phyloP scores from a whole-genome alignment of 2,329 filamentous ascomycete genomes.

The Penicillium sp. region DNA sequence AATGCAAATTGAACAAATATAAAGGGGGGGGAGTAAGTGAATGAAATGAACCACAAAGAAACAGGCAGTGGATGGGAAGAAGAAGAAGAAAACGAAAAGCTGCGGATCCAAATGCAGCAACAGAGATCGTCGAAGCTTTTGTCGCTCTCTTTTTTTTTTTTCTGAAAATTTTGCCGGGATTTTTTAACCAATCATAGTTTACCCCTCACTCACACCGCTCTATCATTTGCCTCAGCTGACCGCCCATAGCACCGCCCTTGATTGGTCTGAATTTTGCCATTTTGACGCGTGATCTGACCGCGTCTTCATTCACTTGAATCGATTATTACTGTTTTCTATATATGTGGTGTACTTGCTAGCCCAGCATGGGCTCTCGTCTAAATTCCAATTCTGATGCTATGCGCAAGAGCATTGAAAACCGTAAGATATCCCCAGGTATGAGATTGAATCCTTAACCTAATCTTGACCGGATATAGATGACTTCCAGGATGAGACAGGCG shows the following conservation, averaged over 20 bases:
- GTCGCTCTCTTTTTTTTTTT: conserved; percentile 21
- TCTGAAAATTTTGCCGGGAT: conserved; percentile 16
- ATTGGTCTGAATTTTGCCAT: conserved; percentile 12
- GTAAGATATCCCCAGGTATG: conserved; percentile 31
- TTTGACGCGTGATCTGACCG: conserved; percentile 15
- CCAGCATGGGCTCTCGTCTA: conserved; percentile 61
- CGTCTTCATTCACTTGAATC: conserved; percentile 1
- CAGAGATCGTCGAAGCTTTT: conserved; percentile 18
- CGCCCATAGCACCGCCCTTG: conserved; percentile 12
- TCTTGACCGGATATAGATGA: conserved; percentile 49
- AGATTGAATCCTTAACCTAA: conserved; percentile 7
- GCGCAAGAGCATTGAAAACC: conserved; percentile 63
- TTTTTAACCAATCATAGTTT: conserved; percentile 17
- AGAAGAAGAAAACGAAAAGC: conserved; percentile 24
- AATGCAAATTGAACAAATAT: conserved; percentile 15
- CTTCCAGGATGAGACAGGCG: conserved; percentile 78
- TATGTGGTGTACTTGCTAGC: conserved; percentile 21
- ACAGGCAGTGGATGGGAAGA: conserved; percentile 21
- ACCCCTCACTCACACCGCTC: conserved; percentile 13
- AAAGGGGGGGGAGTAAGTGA: conserved; percentile 16
- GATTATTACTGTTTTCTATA: not conserved
- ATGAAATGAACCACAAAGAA: conserved; percentile 23
- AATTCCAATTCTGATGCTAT: conserved; percentile 60
- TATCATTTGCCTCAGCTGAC: conserved; percentile 14
- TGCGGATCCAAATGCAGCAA: conserved; percentile 19